A percentile compares a stretch with the other conserved stretches of the same genome.
phyloP scores from a whole-genome alignment of 441 rosid species.

The Gossypium schwendimanii region DNA sequence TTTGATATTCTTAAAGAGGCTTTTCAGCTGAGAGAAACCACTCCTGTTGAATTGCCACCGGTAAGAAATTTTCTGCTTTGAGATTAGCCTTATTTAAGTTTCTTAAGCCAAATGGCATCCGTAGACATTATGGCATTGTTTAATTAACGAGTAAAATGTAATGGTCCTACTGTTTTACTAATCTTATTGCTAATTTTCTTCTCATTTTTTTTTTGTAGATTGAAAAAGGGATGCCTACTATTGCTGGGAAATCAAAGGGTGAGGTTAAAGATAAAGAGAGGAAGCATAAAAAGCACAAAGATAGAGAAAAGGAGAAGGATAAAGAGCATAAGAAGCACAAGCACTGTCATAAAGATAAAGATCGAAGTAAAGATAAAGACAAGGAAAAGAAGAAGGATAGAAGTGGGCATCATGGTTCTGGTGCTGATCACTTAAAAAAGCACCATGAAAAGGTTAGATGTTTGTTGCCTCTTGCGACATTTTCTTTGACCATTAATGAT shows the following conservation, averaged over 20 bases:
- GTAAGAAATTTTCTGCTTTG: constrained; percentile 35
- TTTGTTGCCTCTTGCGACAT: constrained; percentile 21
- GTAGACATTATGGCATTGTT: not conserved
- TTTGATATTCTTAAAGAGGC: constrained; percentile 71
- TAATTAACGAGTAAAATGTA: not conserved
- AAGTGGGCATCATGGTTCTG: constrained; percentile 74
- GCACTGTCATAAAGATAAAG: constrained; percentile 77
- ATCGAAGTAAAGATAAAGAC: constrained; percentile 35
- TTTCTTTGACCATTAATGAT: not conserved
- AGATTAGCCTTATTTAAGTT: not conserved
- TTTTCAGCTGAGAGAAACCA: constrained; percentile 58
- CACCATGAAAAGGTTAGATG: constrained; percentile 72
- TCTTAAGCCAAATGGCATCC: not conserved
- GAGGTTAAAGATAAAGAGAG: constrained; percentile 51
- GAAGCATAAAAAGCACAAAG: constrained; percentile 51
- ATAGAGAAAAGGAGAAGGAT: constrained; percentile 54
- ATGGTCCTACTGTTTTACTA: not conserved
- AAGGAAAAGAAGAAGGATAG: constrained; percentile 70
- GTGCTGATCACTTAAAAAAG: constrained; percentile 26
- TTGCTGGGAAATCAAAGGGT: constrained; percentile 38
- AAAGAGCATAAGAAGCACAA: constrained; percentile 83
- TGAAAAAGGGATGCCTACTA: constrained; percentile 46
- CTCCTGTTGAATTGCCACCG: constrained; percentile 62
- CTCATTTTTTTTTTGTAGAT: constrained; percentile 24
- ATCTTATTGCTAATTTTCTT: not conserved